phyloP scores from a whole-genome alignment of 345 rosid species.

The Citrus medica region DNA sequence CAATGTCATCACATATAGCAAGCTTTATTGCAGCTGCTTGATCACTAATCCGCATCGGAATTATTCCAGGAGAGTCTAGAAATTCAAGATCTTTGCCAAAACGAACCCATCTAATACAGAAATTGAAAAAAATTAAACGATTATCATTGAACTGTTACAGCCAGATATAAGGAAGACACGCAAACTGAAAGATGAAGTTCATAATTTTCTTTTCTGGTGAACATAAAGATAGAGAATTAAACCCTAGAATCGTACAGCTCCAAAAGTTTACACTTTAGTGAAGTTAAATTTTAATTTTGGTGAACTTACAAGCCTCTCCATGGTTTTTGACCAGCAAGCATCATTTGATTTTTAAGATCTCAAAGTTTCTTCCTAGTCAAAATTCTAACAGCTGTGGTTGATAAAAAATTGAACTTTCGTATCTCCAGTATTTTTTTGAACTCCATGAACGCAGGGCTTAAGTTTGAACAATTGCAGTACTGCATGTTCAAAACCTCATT shows the following conservation, averaged over 20 bases:
- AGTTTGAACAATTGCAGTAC: neutral
- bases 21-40: conserved; percentile 93
- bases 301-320: neutral
- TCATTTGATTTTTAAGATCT: neutral
- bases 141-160: neutral
- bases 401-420: neutral
- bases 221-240: conserved; percentile 1
- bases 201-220: neutral
- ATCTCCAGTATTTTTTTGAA: neutral
- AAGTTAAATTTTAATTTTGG: neutral
- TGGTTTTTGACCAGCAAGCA: neutral
- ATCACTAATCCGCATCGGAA: conserved; percentile 91
- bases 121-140: neutral
- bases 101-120: conserved; percentile 61
- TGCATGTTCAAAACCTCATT: neutral
- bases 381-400: neutral
- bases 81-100: conserved; percentile 88
- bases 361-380: neutral
- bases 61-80: conserved; percentile 86
- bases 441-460: neutral
- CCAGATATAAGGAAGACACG: neutral
- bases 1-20: conserved; percentile 94
- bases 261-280: neutral
- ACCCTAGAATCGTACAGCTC: neutral
- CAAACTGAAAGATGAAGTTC: neutral